Conservation (phyloP, 169 alveolate species). For the Perkinsus chesapeaki region DNA sequence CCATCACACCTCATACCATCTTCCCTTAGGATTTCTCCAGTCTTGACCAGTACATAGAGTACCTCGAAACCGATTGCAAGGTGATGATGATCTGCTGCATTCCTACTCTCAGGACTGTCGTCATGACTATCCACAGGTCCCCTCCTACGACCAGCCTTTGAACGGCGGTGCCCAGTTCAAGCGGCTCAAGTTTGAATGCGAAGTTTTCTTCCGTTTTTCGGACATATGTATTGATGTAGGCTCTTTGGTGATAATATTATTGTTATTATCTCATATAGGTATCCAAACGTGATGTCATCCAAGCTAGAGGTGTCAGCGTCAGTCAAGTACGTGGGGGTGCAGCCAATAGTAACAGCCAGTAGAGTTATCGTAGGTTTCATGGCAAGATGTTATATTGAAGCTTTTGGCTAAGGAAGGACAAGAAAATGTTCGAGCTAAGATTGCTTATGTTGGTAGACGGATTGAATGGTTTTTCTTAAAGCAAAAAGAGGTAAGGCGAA, state of each 20-base stretch:
- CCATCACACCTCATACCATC: not conserved
- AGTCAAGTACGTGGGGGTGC: not conserved
- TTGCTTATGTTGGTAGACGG: not conserved
- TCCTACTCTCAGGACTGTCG: not conserved
- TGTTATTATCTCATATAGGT: not conserved
- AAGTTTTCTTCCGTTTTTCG: conserved; percentile 5
- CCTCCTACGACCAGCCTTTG: not conserved
- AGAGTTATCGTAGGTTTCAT: not conserved
- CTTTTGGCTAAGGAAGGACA: not conserved
- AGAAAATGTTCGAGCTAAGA: too few species aligned
- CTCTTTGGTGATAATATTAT: not conserved
- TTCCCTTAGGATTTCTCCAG: not conserved
- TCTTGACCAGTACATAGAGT: conserved; percentile 6
- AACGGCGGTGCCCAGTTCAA: conserved; percentile 11
- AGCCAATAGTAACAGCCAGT: too few species aligned
- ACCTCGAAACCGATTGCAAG: not conserved
- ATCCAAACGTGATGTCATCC: conserved; percentile 7
- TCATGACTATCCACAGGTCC: not conserved
- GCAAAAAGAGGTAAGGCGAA: not conserved
- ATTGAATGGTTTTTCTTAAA: not conserved
- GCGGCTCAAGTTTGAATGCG: conserved; percentile 5
- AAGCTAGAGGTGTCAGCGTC: not conserved
- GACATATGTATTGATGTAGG: not conserved
- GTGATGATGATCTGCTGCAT: not conserved
- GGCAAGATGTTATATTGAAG: conserved; percentile 5